These are phyloP conservation scores for Camellia oleifera DNA, from an alignment of 179 eudicot genomes.

Conservation along the genomic window DNA sequence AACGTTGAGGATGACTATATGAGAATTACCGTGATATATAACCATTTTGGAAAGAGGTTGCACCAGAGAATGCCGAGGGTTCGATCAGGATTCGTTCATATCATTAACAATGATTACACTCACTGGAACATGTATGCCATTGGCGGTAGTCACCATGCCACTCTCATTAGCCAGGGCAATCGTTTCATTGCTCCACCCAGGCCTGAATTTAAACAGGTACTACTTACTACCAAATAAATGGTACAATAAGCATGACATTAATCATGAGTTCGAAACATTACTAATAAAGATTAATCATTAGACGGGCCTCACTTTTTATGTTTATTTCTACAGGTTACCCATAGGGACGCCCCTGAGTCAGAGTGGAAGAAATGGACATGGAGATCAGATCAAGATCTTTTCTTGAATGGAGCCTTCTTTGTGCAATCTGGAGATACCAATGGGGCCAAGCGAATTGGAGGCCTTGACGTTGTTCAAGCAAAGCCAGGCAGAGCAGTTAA, in stretches of 20 bases:
- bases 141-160: conserved; percentile 73
- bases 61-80: conserved; percentile 85
- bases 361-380: conserved; percentile 40
- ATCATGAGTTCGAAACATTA: too few species aligned
- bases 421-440: conserved; percentile 30
- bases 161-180: conserved; percentile 81
- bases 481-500: not conserved
- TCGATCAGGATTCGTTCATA: conserved; percentile 65
- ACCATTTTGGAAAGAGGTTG: conserved; percentile 77
- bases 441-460: conserved; percentile 3
- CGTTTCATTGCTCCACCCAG: conserved; percentile 64
- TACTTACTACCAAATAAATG: too few species aligned
- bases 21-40: conserved; percentile 68
- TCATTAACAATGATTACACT: conserved; percentile 90
- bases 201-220: conserved; percentile 38
- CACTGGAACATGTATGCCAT: conserved; percentile 87
- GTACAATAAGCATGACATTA: too few species aligned
- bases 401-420: conserved; percentile 34
- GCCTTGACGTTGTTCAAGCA: not conserved
- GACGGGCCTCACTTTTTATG: too few species aligned
- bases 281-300: too few species aligned
- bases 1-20: conserved; percentile 37
- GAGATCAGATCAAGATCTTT: conserved; percentile 36
- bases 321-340: conserved; percentile 26
- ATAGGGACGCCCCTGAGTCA: conserved; percentile 26